Evolutionary conservation across 441 rosid genomes (phyloP), one percentile per base, ranked within the genome.

Genomic region (Bruguiera hainesii): DNA sequence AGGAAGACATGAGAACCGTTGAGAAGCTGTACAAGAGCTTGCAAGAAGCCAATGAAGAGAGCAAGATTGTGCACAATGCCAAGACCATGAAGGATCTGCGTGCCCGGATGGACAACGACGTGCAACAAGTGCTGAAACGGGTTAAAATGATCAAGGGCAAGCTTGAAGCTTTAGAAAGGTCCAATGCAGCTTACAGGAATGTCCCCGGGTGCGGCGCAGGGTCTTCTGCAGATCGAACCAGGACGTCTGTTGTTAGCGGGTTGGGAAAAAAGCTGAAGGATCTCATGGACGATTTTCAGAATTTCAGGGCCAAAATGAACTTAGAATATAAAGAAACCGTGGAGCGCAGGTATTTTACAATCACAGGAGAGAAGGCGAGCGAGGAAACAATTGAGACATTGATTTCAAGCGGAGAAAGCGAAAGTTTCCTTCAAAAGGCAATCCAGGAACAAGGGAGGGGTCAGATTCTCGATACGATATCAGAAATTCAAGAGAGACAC

Each of bases 361-460:
- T 87, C 31, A 87, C 87, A 8, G 93, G 96, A 56, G 73, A 85
- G 61, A 67, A 78, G 65, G 78, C 87, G 0, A 84, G 85, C 4
- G 91, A 81, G 21, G 82, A 87, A 39, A 85, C 85, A 0, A 82
- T 85, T 1, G 89, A 87, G 74, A 80, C 82, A 35, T 66, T 89
- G 70, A 89, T 87, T 15, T 77, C 75, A 1, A 89, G 91, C 8
- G 96, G 96, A 13, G 87, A 89, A 66, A 89, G 96, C 35, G 91
- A 85, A 56, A 83, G 78, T 52, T 81, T 89, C 60, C 76, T 89
- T 60, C 91, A 85, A 21, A 87, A 82, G 78, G 93, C 93, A 10
- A 87, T 87, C 9, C 89, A 87, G 71, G 89, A 87, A 60, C 93
- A 87, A 70, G 91, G 93, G 10, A 84, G 88, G 63, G 89, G 91